Base-by-base conservation (phyloP, 2,329 filamentous ascomycete genomes). In the Colletotrichum endophyticum region DNA sequence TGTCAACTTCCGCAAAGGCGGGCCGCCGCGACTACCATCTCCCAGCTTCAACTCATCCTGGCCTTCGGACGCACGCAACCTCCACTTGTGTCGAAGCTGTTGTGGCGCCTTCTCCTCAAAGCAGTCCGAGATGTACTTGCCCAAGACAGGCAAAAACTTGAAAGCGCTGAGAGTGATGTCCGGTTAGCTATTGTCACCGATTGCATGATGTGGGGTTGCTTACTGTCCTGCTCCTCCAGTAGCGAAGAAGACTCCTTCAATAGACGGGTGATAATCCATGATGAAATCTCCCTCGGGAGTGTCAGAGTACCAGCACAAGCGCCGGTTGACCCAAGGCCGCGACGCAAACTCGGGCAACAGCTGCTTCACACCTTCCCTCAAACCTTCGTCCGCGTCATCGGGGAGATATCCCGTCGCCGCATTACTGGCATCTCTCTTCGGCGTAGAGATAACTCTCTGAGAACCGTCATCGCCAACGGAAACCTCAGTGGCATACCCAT, bases 381-480 rank as follows among this genome's bases (percentile, higher is more conserved):
- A 88, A 8, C 86, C 90, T 27, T 84, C 78, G 53, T 91, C 85
- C 1, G 89, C 92, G 78, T 93, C 92, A 87, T 93, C 93, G 91
- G 94, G 88, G 11, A 90, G 83, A 28, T 80, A 86, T 94, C 95
- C 95, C 96, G 12, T 95, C 94, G n/a, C 95, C 1, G 87, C 87
- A 0, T 89, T 84, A 1, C 81, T 80, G 2, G 30, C 0, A 70
- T 64, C 1, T 80, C 79, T 3, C 80, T 69, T 5, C 95, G 1
- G 95, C 91, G 1, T 95, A 94, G 5, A 96, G 84, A 76, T 63
- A 16, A 22, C 66, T 22, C 57, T 62, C 36, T 19, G 25, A 13
- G 44, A 44, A 22, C n/a, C 44, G 1, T 19, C 19, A 4, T 34
- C 68, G 7, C 36, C 68, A 4, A 98, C 88, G 25, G 94, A 93